These are phyloP conservation scores for Sphagnurus paluster DNA, from an alignment of 1,284 basidiomycete genomes.

Conservation along the genomic window DNA sequence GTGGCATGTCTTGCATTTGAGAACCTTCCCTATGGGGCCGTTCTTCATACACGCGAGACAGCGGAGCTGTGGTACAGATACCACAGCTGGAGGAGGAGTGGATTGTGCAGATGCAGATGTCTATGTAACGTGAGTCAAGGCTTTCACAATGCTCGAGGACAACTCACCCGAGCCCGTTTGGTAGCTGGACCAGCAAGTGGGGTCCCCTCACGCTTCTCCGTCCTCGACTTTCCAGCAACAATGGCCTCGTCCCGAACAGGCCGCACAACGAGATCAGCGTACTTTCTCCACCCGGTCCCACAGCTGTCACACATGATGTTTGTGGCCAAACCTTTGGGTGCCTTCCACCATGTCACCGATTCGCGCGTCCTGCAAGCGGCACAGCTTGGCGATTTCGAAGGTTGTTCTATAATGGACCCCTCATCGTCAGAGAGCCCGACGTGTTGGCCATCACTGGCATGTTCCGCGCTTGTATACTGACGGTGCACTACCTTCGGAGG, in stretches of 20 bases:
- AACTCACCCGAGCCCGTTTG: conserved; percentile 70
- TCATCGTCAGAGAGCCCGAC: conserved; percentile 66
- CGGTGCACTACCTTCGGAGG: conserved; percentile 37
- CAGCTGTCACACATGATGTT: conserved; percentile 80
- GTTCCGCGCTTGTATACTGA: conserved; percentile 41
- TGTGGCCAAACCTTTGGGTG: conserved; percentile 73
- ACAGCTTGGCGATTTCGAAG: conserved; percentile 62
- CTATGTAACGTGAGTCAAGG: conserved; percentile 30
- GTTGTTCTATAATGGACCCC: conserved; percentile 64
- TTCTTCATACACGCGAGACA: conserved; percentile 77
- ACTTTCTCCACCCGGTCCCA: conserved; percentile 84
- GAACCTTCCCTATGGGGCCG: conserved; percentile 73
- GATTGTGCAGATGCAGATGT: conserved; percentile 58
- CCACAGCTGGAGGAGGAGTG: conserved; percentile 52
- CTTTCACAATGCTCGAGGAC: conserved; percentile 1
- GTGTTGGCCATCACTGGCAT: conserved; percentile 37
- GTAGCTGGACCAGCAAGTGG: conserved; percentile 59
- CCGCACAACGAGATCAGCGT: conserved; percentile 80
- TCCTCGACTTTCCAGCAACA: conserved; percentile 45
- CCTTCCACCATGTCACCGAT: conserved; percentile 82
- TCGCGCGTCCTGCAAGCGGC: conserved; percentile 78
- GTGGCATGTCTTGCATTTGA: conserved; percentile 78
- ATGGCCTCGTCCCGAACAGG: conserved; percentile 66
- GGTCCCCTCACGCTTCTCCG: conserved; percentile 79
- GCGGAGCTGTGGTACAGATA: conserved; percentile 58